phyloP scores from a whole-genome alignment of 306 rosid genomes.

The Trifolium subterraneum region DNA sequence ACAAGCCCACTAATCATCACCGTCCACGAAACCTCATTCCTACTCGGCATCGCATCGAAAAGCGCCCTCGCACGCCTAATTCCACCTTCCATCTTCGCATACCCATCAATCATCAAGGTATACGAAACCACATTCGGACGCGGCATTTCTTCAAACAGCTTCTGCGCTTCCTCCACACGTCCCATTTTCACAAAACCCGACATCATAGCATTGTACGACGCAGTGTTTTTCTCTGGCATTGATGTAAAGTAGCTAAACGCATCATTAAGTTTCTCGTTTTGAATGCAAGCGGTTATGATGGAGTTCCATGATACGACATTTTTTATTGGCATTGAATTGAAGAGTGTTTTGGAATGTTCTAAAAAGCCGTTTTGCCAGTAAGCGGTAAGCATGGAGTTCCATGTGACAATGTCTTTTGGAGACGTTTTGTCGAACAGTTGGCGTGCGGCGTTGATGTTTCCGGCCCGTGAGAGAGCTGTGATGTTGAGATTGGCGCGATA shows the following conservation, averaged over 20 bases:
- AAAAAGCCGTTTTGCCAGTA: slow-evolving; percentile 56
- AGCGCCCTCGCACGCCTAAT: slow-evolving; percentile 51
- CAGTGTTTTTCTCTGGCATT: slow-evolving; percentile 50
- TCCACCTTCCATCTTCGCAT: slow-evolving; percentile 47
- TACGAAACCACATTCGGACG: slow-evolving; percentile 53
- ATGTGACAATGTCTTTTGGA: slow-evolving; percentile 49
- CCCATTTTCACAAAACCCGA: slow-evolving; percentile 51
- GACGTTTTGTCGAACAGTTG: slow-evolving; percentile 59
- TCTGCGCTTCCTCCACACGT: slow-evolving; percentile 53
- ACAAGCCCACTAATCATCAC: slow-evolving; percentile 61
- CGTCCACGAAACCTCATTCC: slow-evolving; percentile 56
- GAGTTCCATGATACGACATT: slow-evolving; percentile 66
- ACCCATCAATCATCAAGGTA: slow-evolving; percentile 60
- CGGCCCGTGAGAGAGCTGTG: slow-evolving; percentile 43
- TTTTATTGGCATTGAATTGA: slow-evolving; percentile 49
- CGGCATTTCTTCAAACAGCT: slow-evolving; percentile 57
- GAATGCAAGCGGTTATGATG: slow-evolving; percentile 53
- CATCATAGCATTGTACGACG: slow-evolving; percentile 59
- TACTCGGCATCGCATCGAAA: slow-evolving; percentile 53
- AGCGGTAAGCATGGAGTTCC: slow-evolving; percentile 61
- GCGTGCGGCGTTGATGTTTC: slow-evolving; percentile 48
- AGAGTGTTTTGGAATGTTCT: slow-evolving; percentile 44
- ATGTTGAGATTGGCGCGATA: slow-evolving; percentile 49
- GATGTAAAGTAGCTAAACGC: slow-evolving; percentile 47
- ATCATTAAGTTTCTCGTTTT: slow-evolving; percentile 50